Evolutionary conservation across 805 yeast species (phyloP).

Genomic region (Schizosaccharomyces japonicus): DNA sequence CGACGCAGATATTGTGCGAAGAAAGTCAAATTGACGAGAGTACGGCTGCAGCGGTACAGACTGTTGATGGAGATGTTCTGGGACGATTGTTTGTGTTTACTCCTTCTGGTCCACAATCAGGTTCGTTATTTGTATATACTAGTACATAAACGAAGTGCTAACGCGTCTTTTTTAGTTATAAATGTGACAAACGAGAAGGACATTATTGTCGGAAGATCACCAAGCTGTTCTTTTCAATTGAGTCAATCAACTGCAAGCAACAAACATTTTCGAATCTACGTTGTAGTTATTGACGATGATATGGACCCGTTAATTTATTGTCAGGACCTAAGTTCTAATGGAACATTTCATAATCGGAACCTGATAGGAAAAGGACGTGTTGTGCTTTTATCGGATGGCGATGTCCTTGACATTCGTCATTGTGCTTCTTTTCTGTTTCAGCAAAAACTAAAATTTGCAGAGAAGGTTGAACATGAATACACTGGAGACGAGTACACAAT

Average conservation of each 20-base stretch:
- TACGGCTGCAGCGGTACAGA: not conserved
- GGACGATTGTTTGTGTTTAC: not conserved
- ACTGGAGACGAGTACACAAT: not conserved
- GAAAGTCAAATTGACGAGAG: constrained; percentile 1
- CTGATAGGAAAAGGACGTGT: constrained; percentile 9
- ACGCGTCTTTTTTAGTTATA: not conserved
- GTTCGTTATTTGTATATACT: not conserved
- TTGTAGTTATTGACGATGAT: constrained; percentile 10
- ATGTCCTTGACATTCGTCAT: constrained; percentile 10
- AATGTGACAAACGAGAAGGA: not conserved
- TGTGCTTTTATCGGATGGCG: constrained; percentile 10
- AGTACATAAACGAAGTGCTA: too few relatives aligned
- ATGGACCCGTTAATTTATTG: constrained; percentile 11
- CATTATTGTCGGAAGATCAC: not conserved
- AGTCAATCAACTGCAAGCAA: not conserved
- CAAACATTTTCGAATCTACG: constrained; percentile 10
- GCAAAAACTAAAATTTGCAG: constrained; percentile 7
- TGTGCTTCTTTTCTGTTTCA: constrained; percentile 10
- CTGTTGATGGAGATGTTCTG: not conserved
- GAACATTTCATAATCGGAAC: constrained; percentile 11
- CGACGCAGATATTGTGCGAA: constrained; percentile 1
- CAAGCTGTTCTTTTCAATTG: not conserved
- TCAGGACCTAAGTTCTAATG: constrained; percentile 11
- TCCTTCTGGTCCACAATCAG: not conserved
- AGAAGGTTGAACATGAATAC: constrained; percentile 5